Conservation (phyloP, 2,329 filamentous ascomycete species). For the Metarhizium anisopliae region DNA sequence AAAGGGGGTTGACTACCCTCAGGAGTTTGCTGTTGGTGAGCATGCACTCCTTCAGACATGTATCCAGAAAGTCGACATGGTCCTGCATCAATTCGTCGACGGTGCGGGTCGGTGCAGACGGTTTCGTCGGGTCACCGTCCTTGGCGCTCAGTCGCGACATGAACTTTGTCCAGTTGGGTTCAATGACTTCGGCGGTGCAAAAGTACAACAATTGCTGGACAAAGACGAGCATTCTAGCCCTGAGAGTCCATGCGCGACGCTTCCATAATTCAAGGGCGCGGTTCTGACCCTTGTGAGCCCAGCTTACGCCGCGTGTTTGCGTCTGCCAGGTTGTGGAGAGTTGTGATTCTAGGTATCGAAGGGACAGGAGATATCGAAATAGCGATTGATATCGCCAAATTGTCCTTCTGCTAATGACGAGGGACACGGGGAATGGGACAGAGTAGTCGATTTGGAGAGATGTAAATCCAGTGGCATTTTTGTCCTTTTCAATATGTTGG, state of each 20-base stretch:
- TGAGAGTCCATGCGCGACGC: slow-evolving; percentile 79
- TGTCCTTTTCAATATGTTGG: slow-evolving; percentile 66
- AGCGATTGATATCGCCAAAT: slow-evolving; percentile 94
- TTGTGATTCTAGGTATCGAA: slow-evolving; percentile 82
- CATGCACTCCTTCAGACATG: slow-evolving; percentile 98
- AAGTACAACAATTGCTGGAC: slow-evolving; percentile 96
- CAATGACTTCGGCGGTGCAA: slow-evolving; percentile 92
- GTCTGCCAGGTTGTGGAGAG: slow-evolving; percentile 85
- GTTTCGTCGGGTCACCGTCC: slow-evolving; percentile 28
- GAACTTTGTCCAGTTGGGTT: slow-evolving; percentile 91
- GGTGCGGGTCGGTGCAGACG: slow-evolving; percentile 44
- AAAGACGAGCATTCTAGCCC: slow-evolving; percentile 92
- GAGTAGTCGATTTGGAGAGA: slow-evolving; percentile 89
- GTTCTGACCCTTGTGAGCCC: slow-evolving; percentile 71
- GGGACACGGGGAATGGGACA: slow-evolving; percentile 88
- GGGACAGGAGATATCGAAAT: slow-evolving; percentile 84
- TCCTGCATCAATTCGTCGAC: slow-evolving; percentile 99
- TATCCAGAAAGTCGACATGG: slow-evolving; percentile 95
- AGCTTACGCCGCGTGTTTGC: slow-evolving; percentile 70
- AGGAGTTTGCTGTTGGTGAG: slow-evolving; percentile 92
- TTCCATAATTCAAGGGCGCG: slow-evolving; percentile 83
- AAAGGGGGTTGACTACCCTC: slow-evolving; percentile 46
- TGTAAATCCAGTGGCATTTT: slow-evolving; percentile 82
- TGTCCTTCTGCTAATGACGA: slow-evolving; percentile 93
- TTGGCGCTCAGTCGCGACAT: slow-evolving; percentile 74